These are phyloP conservation scores for Glebionis coronaria DNA, from an alignment of 129 eudicot genomes.

Conservation along the genomic window DNA sequence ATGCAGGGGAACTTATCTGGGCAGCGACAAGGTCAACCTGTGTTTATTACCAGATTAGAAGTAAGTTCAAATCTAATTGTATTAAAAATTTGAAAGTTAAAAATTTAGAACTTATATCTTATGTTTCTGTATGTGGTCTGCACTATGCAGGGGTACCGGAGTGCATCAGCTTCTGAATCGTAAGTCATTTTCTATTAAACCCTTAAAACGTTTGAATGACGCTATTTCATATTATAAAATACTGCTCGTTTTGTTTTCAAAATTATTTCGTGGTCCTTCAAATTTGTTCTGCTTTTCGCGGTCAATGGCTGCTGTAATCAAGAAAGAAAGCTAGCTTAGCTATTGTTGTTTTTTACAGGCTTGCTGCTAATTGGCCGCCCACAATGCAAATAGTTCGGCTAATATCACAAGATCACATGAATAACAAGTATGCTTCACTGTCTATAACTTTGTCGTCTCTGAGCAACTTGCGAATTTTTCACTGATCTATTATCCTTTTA, in stretches of 20 bases:
- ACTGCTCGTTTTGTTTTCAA: not conserved
- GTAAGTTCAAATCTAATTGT: constrained; percentile 35
- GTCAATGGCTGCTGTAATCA: not conserved
- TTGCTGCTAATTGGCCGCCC: constrained; percentile 97
- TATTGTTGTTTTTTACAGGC: constrained; percentile 42
- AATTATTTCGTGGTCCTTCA: not conserved
- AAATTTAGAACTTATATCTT: constrained; percentile 14
- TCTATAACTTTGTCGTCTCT: not conserved
- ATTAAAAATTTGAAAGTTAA: not conserved
- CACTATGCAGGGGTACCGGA: constrained; percentile 99
- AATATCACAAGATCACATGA: constrained; percentile 99
- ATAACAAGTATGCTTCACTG: constrained; percentile 71
- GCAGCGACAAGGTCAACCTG: constrained; percentile 98
- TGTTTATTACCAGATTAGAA: constrained; percentile 92
- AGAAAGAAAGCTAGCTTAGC: not conserved
- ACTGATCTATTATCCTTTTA: not conserved
- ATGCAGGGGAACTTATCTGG: constrained; percentile 96
- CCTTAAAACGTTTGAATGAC: constrained; percentile 10
- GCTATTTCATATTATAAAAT: not conserved
- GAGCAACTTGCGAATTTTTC: not conserved
- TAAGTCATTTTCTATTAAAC: constrained; percentile 39
- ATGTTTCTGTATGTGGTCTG: constrained; percentile 16
- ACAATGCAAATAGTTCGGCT: constrained; percentile 98
- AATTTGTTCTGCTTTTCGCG: not conserved
- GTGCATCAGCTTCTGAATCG: constrained; percentile 94